A percentile compares a stretch with the other conserved stretches of the same genome.
These are phyloP conservation scores for Megacollybia marginata DNA, from an alignment of 768 basidiomycete genomes.

Conservation along the genomic window DNA sequence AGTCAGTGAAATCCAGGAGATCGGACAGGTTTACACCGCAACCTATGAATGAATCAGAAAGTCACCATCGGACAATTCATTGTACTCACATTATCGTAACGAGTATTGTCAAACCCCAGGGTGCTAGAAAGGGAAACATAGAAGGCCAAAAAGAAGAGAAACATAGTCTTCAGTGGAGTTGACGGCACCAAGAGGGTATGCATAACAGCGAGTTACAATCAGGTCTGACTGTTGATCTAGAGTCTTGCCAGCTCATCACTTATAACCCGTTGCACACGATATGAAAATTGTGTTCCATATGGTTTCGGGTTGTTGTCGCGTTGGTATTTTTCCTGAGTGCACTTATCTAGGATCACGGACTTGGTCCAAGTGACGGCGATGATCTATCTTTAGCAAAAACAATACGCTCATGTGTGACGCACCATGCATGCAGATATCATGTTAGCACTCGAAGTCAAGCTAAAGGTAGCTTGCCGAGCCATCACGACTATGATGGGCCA, in stretches of 20 bases:
- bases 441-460: no score
- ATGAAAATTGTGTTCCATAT: neutral
- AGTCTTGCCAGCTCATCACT: neutral
- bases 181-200: neutral
- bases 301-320: neutral
- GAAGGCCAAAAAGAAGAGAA: slow-evolving; percentile 9
- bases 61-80: neutral
- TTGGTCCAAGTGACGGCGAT: neutral
- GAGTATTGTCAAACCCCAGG: slow-evolving; percentile 44
- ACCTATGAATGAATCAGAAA: slow-evolving; percentile 1
- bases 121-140: slow-evolving; percentile 8
- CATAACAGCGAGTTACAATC: neutral
- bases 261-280: neutral
- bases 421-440: no score
- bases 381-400: neutral
- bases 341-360: no score
- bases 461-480: no score
- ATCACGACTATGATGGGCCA: no score
- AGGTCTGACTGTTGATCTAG: neutral
- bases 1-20: neutral
- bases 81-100: slow-evolving; percentile 50
- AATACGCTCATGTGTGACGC: neutral
- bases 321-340: no score
- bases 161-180: slow-evolving; percentile 7
- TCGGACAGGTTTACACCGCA: slow-evolving; percentile 1